These are phyloP conservation scores for Talaromyces sp. DNA, from an alignment of 2,329 filamentous ascomycete genomes.

Conservation along the genomic window DNA sequence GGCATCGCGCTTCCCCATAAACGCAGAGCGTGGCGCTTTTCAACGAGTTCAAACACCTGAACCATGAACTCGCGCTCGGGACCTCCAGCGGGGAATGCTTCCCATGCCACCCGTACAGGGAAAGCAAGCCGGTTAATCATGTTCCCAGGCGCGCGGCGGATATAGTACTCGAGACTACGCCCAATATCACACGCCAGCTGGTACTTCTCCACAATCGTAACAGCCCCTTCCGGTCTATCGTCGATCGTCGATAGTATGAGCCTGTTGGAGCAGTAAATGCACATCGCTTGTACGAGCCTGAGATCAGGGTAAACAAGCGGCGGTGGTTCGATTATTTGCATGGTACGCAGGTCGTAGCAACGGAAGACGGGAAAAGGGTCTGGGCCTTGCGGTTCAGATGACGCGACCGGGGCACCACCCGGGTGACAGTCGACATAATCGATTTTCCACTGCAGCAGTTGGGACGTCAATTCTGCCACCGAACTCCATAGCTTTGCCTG, in stretches of 20 bases:
- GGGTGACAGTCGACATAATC: constrained; percentile 27
- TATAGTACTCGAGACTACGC: constrained; percentile 30
- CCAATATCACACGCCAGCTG: constrained; percentile 29
- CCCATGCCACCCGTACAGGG: constrained; percentile 31
- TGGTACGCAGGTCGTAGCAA: constrained; percentile 28
- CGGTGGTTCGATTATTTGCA: constrained; percentile 22
- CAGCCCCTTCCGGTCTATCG: constrained; percentile 21
- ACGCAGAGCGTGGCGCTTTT: constrained; percentile 27
- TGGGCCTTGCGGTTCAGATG: constrained; percentile 16
- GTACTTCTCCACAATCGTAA: constrained; percentile 27
- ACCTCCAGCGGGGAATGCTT: constrained; percentile 26
- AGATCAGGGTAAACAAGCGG: constrained; percentile 30
- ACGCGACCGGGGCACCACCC: constrained; percentile 23
- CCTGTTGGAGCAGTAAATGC: constrained; percentile 27
- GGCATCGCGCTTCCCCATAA: constrained; percentile 32
- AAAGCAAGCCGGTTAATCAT: constrained; percentile 36
- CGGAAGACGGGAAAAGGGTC: constrained; percentile 28
- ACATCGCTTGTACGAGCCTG: constrained; percentile 31
- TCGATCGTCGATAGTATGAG: constrained; percentile 31
- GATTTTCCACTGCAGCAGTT: constrained; percentile 26
- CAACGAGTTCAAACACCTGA: constrained; percentile 28
- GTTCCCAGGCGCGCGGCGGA: constrained; percentile 28
- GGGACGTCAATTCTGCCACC: constrained; percentile 25
- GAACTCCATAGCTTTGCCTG: constrained; percentile 28
- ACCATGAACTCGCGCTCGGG: constrained; percentile 27